Evolutionary conservation across 2,329 filamentous ascomycete species (phyloP).

Genomic region (Rhynchosporium secalis): DNA sequence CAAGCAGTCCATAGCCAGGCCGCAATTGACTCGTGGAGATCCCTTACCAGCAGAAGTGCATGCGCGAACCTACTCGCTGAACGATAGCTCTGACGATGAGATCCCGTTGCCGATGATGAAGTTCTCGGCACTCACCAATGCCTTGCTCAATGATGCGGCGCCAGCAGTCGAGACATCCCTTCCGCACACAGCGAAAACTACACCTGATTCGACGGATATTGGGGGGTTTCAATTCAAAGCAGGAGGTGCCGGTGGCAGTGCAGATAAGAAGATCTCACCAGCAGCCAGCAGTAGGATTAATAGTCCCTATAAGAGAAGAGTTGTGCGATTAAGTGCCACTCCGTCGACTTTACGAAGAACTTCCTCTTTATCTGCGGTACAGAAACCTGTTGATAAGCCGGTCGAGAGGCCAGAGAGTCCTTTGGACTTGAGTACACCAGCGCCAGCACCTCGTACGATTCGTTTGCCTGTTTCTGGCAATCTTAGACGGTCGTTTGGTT

Average conservation of each 20-base stretch:
- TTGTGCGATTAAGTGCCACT: slow-evolving; percentile 40
- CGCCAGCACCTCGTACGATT: slow-evolving; percentile 36
- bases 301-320: slow-evolving; percentile 36
- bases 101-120: slow-evolving; percentile 82
- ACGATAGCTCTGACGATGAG: slow-evolving; percentile 94
- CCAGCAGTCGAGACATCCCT: slow-evolving; percentile 35
- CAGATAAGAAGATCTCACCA: slow-evolving; percentile 15
- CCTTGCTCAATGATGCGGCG: slow-evolving; percentile 66
- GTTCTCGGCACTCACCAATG: slow-evolving; percentile 89
- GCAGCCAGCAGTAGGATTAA: slow-evolving; percentile 22
- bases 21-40: slow-evolving; percentile 36
- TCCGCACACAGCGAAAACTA: slow-evolving; percentile 23
- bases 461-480: slow-evolving; percentile 36
- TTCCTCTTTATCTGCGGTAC: slow-evolving; percentile 35
- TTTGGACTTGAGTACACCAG: slow-evolving; percentile 39
- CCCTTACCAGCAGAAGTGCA: slow-evolving; percentile 25
- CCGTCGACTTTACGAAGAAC: slow-evolving; percentile 35
- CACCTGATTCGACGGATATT: slow-evolving; percentile 25
- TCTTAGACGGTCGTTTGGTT: slow-evolving; percentile 34
- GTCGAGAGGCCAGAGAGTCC: slow-evolving; percentile 33
- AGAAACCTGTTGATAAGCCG: slow-evolving; percentile 27
- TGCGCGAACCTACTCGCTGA: slow-evolving; percentile 53
- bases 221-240: slow-evolving; percentile 25
- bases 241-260: slow-evolving; percentile 20
- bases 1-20: slow-evolving; percentile 51